Evolutionary conservation across 257 asterid species (phyloP).

Genomic region (Marsdenia floribunda): DNA sequence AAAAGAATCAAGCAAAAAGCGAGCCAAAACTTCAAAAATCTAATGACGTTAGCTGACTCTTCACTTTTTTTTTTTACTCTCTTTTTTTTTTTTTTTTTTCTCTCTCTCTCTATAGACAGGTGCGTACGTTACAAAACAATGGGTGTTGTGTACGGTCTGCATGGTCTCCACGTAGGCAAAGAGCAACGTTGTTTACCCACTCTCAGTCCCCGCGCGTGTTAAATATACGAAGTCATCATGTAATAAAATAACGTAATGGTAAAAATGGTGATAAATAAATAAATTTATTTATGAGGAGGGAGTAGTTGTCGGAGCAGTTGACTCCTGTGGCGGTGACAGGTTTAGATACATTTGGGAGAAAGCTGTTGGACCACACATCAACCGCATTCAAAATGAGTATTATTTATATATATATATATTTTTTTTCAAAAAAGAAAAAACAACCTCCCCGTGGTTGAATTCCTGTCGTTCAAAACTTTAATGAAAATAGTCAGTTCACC

Average conservation of each 20-base stretch:
- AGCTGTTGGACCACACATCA: slow-evolving; percentile 1
- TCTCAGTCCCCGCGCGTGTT: background rate
- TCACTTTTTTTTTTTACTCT: background rate
- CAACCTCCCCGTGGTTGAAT: too few species aligned
- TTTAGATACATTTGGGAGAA: slow-evolving; percentile 7
- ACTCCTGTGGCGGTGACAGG: slow-evolving; percentile 3
- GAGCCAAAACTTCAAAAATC: slow-evolving; percentile 3
- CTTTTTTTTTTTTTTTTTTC: background rate
- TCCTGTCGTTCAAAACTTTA: background rate
- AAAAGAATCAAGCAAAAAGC: slow-evolving; percentile 14
- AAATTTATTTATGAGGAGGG: background rate
- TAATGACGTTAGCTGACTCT: slow-evolving; percentile 16
- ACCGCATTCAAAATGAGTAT: background rate
- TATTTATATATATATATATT: too few species aligned
- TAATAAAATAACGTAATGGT: background rate
- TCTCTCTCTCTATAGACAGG: background rate
- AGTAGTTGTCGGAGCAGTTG: slow-evolving; percentile 8
- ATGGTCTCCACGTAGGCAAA: slow-evolving; percentile 14
- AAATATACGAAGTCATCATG: background rate
- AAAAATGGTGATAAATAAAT: background rate
- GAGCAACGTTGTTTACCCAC: background rate
- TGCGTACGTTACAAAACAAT: slow-evolving; percentile 5
- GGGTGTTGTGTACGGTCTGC: slow-evolving; percentile 7
- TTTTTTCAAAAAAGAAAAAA: too few species aligned
- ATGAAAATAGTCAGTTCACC: background rate